Conservation (phyloP, 805 yeast species). For the Naumovozyma baii region DNA sequence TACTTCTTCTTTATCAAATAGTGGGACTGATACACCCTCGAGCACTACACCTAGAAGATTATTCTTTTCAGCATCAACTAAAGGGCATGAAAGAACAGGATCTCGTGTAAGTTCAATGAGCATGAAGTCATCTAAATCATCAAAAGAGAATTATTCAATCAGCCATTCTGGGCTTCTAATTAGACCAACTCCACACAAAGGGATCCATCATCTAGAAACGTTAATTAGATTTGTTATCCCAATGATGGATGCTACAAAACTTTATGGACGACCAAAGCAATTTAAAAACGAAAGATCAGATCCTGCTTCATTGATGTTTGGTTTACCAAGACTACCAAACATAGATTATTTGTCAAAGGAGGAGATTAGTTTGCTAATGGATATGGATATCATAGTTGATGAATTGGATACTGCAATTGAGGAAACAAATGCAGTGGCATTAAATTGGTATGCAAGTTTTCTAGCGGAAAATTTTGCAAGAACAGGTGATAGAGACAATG, state of each 20-base stretch:
- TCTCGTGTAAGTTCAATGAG: constrained; percentile 10
- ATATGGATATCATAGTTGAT: constrained; percentile 1
- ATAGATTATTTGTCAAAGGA: constrained; percentile 38
- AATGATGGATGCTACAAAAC: constrained; percentile 50
- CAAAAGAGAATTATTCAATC: constrained; percentile 3
- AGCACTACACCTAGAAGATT: constrained; percentile 3
- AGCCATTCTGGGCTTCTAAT: constrained; percentile 31
- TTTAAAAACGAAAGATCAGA: constrained; percentile 46
- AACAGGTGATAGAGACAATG: not conserved
- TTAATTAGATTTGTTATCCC: constrained; percentile 60
- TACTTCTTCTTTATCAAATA: constrained; percentile 4
- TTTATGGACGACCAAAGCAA: constrained; percentile 66
- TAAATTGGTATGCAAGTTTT: not conserved
- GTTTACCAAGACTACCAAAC: constrained; percentile 63
- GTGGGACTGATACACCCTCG: constrained; percentile 1
- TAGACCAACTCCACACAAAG: constrained; percentile 60
- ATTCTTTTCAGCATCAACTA: constrained; percentile 10
- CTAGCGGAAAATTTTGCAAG: not conserved
- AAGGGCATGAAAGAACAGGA: constrained; percentile 6
- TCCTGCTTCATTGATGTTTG: constrained; percentile 50
- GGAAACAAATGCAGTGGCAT: constrained; percentile 2
- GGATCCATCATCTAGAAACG: constrained; percentile 57
- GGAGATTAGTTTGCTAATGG: constrained; percentile 7
- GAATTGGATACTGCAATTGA: constrained; percentile 3
- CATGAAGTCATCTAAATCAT: constrained; percentile 2